These are phyloP conservation scores for Trichomonascaceae sp. DNA, from an alignment of 1,139 yeast genomes.

Conservation along the genomic window DNA sequence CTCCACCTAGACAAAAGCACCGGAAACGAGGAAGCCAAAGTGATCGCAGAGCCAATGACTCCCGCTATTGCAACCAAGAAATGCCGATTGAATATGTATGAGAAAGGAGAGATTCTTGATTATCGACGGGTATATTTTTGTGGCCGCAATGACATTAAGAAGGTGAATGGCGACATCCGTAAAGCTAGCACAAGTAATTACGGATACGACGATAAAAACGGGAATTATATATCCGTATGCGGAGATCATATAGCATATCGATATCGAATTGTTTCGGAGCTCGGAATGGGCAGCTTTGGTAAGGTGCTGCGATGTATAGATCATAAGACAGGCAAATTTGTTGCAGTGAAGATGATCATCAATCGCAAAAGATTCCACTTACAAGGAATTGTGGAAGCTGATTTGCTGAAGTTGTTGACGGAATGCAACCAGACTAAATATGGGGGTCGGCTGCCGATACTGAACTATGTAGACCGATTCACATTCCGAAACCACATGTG, in stretches of 20 bases:
- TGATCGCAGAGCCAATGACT: constrained; percentile 20
- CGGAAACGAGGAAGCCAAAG: constrained; percentile 12
- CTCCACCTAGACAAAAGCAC: constrained; percentile 6
- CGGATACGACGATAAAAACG: constrained; percentile 68
- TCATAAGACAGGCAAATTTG: constrained; percentile 50
- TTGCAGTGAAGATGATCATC: constrained; percentile 73
- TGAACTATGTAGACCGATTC: constrained; percentile 65
- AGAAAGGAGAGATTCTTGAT: constrained; percentile 46
- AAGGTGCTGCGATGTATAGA: constrained; percentile 67
- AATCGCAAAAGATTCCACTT: constrained; percentile 69
- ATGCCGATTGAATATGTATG: constrained; percentile 35
- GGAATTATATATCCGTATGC: constrained; percentile 51
- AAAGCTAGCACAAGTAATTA: constrained; percentile 38
- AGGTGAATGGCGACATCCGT: constrained; percentile 40
- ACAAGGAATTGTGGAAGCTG: constrained; percentile 76
- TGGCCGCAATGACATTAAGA: constrained; percentile 31
- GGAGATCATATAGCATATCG: constrained; percentile 77
- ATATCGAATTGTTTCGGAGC: constrained; percentile 51
- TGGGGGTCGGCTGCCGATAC: constrained; percentile 3
- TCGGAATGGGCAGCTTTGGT: constrained; percentile 86
- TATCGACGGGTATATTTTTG: constrained; percentile 40
- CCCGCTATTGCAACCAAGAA: constrained; percentile 24
- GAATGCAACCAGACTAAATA: constrained; percentile 13
- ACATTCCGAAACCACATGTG: constrained; percentile 80
- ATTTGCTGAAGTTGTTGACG: constrained; percentile 49